Conservation (phyloP, 1,284 basidiomycete genomes). For the Neotropicomus parvogracilis region DNA sequence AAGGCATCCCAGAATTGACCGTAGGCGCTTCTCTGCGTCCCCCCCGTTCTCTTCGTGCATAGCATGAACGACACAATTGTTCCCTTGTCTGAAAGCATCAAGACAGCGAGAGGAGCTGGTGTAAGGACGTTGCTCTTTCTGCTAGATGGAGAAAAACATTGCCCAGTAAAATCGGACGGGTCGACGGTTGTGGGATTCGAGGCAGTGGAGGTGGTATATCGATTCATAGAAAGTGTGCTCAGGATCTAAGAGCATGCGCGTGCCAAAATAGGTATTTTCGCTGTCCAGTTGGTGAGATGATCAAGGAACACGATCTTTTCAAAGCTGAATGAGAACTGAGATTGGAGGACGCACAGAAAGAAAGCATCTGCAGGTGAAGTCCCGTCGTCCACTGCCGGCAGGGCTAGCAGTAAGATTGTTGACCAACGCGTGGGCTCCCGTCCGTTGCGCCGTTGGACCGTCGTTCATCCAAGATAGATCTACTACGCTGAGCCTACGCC, state of each 20-base stretch:
- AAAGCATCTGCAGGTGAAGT: too few relatives aligned
- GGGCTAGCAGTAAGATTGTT: too few relatives aligned
- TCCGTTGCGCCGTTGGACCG: too few relatives aligned
- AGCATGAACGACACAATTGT: slow-evolving; percentile 7
- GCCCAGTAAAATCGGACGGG: background rate
- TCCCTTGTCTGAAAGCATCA: slow-evolving; percentile 5
- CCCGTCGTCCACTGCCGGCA: too few relatives aligned
- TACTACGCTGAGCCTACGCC: too few relatives aligned
- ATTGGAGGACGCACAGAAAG: too few relatives aligned
- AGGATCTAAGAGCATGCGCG: background rate
- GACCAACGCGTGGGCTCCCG: too few relatives aligned
- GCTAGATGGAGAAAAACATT: slow-evolving; percentile 5
- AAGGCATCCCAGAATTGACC: slow-evolving; percentile 1
- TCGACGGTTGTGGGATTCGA: slow-evolving; percentile 1
- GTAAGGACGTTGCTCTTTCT: background rate
- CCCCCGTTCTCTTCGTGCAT: slow-evolving; percentile 5
- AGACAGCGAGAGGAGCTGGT: background rate
- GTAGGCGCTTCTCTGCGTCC: background rate
- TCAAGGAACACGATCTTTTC: too few relatives aligned
- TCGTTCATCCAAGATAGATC: too few relatives aligned
- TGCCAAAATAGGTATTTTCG: too few relatives aligned
- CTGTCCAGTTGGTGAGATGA: too few relatives aligned
- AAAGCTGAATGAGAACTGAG: too few relatives aligned
- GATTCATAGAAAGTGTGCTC: slow-evolving; percentile 5
- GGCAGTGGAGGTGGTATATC: background rate